Percentiles rank a stretch among this genome's conserved stretches.
These are phyloP conservation scores for Boletus edulis DNA, from an alignment of 768 basidiomycete genomes.

Conservation along the genomic window DNA sequence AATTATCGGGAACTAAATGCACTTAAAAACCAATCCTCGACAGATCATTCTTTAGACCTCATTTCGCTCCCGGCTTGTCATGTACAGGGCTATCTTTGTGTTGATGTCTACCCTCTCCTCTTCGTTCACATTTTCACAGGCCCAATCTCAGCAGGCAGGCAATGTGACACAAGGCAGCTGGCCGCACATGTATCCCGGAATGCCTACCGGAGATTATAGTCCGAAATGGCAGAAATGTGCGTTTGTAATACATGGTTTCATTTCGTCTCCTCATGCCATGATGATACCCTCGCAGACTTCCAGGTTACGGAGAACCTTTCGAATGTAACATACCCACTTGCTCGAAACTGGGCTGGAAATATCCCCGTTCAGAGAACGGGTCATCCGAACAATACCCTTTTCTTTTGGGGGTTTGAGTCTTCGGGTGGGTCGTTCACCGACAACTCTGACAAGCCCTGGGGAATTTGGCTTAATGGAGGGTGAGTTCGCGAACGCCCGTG, in stretches of 20 bases:
- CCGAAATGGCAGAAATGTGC: conserved; percentile 62
- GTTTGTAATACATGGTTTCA: conserved; percentile 13
- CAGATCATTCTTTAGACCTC: no score
- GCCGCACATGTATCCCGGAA: conserved; percentile 43
- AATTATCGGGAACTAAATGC: no score
- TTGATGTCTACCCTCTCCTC: no score
- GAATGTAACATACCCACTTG: conserved; percentile 50
- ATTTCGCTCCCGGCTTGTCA: no score
- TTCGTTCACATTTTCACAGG: no score
- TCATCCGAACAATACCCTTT: conserved; percentile 66
- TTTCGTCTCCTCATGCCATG: no score
- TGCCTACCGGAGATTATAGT: conserved; percentile 45
- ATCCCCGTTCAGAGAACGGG: conserved; percentile 54
- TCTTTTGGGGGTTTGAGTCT: conserved; percentile 64
- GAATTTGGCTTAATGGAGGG: conserved; percentile 74
- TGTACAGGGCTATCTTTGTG: no score
- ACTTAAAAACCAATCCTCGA: no score
- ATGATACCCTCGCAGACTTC: conserved; percentile 43
- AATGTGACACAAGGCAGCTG: conserved; percentile 19
- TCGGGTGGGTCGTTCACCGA: conserved; percentile 51
- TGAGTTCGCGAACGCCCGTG: conserved; percentile 25
- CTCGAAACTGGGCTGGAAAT: conserved; percentile 60
- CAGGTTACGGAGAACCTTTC: conserved; percentile 53
- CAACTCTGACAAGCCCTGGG: conserved; percentile 54
- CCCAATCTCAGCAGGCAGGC: no score